Evolutionary conservation across 2,329 filamentous ascomycete species (phyloP), one percentile per base, ranked within the genome.

Genomic region (Xylariaceae sp.): DNA sequence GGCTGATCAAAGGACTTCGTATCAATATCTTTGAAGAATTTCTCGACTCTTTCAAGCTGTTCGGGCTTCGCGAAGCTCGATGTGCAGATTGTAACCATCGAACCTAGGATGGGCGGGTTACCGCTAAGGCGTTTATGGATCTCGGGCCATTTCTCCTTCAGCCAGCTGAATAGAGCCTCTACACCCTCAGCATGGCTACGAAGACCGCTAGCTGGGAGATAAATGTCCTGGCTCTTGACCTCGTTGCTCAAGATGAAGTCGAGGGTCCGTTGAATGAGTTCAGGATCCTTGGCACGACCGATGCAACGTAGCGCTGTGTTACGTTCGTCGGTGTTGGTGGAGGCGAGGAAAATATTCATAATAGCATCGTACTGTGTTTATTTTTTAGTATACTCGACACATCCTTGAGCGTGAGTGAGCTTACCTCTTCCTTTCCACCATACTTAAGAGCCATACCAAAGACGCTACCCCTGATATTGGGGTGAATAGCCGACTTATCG

Each of bases 221-320:
- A 97, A 63, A 97, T 87, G 74, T 98, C 94, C 75, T 97, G 94
- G 63, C 90, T 92, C 80, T 96, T 96, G 75, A 97, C 89, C 65
- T 96, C 89, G 60, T 88, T 86, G 72, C 87, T 86, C 55, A 93
- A 82, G 28, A 92, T 82, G 62, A 97, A 80, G 26, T 80, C 83
- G 12, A 98, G 82, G 3, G 92, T 94, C 60, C 86, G 86, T 78
- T 95, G 79, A 73, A 97, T 94, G 45, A 97, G 84, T 64, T 88
- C 86, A 1, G 91, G 87, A 54, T 90, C 83, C 71, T 88, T 88
- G 43, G 91, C 87, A 47, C 92, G 87, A 47, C 94, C 94, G 19
- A 98, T 83, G 28, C 84, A 86, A 67, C 93, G 91, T 57, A 98
- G 84, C 1, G 92, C 92, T 11, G 91, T 94, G 76, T 96, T 97